These are phyloP conservation scores for Trichoderma oligosporum DNA, from an alignment of 2,329 filamentous ascomycete genomes.

Conservation along the genomic window DNA sequence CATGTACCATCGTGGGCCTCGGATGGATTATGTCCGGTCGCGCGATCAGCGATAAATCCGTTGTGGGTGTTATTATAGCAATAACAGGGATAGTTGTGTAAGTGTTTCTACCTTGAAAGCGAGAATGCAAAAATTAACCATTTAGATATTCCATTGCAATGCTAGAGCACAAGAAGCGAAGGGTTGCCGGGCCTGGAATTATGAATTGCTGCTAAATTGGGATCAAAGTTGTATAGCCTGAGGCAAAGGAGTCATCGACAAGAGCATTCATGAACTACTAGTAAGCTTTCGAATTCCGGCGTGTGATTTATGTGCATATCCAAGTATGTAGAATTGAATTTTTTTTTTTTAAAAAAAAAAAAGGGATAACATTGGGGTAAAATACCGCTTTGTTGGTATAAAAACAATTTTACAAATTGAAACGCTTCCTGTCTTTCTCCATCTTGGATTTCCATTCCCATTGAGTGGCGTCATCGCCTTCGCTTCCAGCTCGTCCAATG, in stretches of 20 bases:
- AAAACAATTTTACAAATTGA: constrained; percentile 64
- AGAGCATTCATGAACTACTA: neutral
- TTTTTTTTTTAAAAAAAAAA: too few relatives aligned
- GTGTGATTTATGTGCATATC: neutral
- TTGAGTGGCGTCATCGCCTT: constrained; percentile 71
- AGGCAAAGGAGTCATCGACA: neutral
- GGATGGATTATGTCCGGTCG: constrained; percentile 57
- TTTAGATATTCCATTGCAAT: constrained; percentile 47
- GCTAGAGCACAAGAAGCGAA: constrained; percentile 40
- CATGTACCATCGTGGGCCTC: constrained; percentile 60
- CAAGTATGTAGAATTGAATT: neutral
- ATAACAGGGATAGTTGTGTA: constrained; percentile 56
- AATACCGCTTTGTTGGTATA: neutral
- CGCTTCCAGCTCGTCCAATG: constrained; percentile 64
- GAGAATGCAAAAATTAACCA: constrained; percentile 8
- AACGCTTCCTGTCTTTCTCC: constrained; percentile 91
- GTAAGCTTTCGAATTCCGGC: too few relatives aligned
- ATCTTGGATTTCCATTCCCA: constrained; percentile 97
- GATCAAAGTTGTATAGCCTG: neutral
- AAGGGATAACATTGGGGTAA: neutral
- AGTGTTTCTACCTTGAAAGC: constrained; percentile 27
- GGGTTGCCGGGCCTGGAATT: neutral
- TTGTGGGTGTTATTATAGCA: constrained; percentile 53
- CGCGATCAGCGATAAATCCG: constrained; percentile 52
- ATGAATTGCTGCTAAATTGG: neutral